Percentiles rank a stretch among this genome's conserved stretches.
Conservation (phyloP, 164 flowering plant species). For the Chloranthus sessilifolius region DNA sequence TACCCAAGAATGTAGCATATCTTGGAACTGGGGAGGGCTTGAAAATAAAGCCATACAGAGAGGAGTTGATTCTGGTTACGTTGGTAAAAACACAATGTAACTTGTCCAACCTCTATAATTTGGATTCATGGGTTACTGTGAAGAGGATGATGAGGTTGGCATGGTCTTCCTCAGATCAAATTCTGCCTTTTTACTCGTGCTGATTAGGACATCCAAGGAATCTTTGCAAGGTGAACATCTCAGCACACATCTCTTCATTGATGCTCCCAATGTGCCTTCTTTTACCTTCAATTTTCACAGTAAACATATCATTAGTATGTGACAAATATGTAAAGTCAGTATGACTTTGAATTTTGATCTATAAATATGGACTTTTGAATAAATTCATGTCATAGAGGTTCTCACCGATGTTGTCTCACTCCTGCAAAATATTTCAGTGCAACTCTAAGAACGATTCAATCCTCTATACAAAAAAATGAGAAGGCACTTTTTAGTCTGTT, state of each 20-base stretch:
- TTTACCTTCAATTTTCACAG: not conserved
- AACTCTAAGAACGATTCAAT: conserved; percentile 23
- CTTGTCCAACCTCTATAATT: too few species aligned
- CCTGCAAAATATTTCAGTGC: conserved; percentile 19
- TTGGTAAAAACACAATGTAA: too few species aligned
- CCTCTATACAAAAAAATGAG: conserved; percentile 12
- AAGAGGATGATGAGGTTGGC: conserved; percentile 4
- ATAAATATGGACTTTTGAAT: not conserved
- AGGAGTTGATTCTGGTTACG: too few species aligned
- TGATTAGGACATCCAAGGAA: not conserved
- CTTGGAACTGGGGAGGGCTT: too few species aligned
- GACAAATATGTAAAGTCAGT: too few species aligned
- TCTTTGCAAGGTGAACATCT: conserved; percentile 1
- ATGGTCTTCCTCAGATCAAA: not conserved
- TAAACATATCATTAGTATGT: too few species aligned
- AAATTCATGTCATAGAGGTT: not conserved
- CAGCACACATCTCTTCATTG: not conserved
- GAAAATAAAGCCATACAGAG: too few species aligned
- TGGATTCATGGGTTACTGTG: too few species aligned
- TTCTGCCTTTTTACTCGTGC: not conserved
- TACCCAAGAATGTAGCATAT: too few species aligned
- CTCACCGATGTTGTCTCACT: conserved; percentile 13
- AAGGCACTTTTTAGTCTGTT: not conserved
- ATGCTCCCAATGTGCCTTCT: not conserved
- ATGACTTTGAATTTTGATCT: not conserved